Base-by-base conservation (phyloP, 83 land plant genomes). In the Thuja plicata region DNA sequence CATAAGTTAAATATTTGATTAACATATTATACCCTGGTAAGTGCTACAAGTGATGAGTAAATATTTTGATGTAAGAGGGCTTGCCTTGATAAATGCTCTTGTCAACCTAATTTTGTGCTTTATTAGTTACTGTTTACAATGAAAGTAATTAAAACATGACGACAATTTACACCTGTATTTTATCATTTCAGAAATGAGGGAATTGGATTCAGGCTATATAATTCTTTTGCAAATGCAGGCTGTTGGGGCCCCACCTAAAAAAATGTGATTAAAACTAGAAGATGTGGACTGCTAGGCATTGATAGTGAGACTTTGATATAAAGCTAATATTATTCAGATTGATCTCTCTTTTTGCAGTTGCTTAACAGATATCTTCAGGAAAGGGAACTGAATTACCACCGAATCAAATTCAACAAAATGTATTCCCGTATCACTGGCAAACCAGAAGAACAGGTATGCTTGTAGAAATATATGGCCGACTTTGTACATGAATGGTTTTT, bases 381-480 rank as follows among this genome's bases (percentile, higher is more conserved):
- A 32, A 90, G 95, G 90, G 99, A 98, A 91, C 94, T 97, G 99
- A 91, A 89, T 90, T 98, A 97, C 79, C 99, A 97, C 91, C 95
- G 92, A 89, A 86, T 91, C 43, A 98, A 98, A 93, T 91, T 97
- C 86, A 94, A 91, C 91, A 98, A 98, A 90, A 97, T 98, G 73
- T 88, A 96, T 84, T 96, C 99, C 85, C 94, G 99, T 82, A 88
- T 96, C 50, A 97, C 99, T 71, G 96, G 97, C 38, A 97, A 96
- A 89, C 92, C 97, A 41, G 95, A 93, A 74, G 38, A 90, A 37
- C 95, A 95, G 98, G 99, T 97, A 32, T 38, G 85, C 11, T 60
- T 40, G 8, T 19, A 80, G 84, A 38, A 45, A 45, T n/a, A 27
- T 83, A 8, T 83, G 34, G 15, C 24, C 32, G 52, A 83, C 34